Evolutionary conservation across 495 filamentous ascomycete species (phyloP), one percentile per base, ranked within the genome.

Genomic region (Arthonia radiata): DNA sequence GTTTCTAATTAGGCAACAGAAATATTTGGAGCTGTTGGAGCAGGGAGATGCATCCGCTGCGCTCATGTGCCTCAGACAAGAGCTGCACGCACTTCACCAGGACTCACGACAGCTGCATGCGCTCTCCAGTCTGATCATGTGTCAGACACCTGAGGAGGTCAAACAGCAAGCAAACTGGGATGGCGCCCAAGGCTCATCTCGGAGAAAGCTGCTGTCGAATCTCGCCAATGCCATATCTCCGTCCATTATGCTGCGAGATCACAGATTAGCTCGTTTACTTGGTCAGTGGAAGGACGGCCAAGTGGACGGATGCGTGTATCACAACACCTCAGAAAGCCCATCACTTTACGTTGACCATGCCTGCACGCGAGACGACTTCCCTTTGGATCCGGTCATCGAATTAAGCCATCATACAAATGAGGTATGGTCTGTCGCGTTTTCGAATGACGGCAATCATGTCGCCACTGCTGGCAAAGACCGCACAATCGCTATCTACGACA

Each of bases 181-280:
- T 46, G 81, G 86, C 4, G 69, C 82, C n/a, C 44, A 59, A 23
- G 76, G 69, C 28, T 45, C 60, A 26, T 91, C 80, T n/a, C 60
- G 86, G 29, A 64, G 67, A 30, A 49, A 59, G 4, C 54, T 99
- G 3, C 54, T 94, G 15, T 73, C 67, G 4, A 67, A 86, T 23
- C 49, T 99, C 14, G 8, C 30, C 89, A 79, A 60, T 53, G 91
- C 64, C 17, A 89, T 99, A 31, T 89, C 89, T 3, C 86, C 86
- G 1, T 81, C 79, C n/a, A 75, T 91, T 14, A 94, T 99, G 89
- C 77, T 99, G 26, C 89, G 86, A 4, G 76, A 89, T 37, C 78
- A 89, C 45, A 75, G 86, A 8, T 56, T 99, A n/a, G 79, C 77
- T 5, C 54, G 64, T 15, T 48, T 99, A n/a, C 50, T 99, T 26